Percentiles rank a stretch among this genome's conserved stretches.
These are phyloP conservation scores for Ophiocordyceps unilateralis DNA, from an alignment of 2,329 filamentous ascomycete species.

Conservation along the genomic window DNA sequence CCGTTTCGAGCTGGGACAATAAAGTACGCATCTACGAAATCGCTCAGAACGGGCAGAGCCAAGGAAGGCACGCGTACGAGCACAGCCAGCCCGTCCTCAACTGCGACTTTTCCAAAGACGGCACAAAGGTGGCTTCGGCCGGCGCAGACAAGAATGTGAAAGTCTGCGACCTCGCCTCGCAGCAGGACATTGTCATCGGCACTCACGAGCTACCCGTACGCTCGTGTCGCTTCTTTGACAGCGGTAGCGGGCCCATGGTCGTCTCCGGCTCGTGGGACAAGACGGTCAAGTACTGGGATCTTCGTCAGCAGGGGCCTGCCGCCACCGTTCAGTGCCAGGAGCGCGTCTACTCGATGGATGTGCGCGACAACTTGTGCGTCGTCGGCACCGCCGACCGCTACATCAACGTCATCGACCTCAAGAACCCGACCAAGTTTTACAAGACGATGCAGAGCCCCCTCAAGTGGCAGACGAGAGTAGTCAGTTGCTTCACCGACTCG, in stretches of 20 bases:
- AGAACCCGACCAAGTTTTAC: constrained; percentile 78
- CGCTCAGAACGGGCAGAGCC: constrained; percentile 55
- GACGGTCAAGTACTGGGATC: constrained; percentile 78
- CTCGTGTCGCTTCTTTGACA: constrained; percentile 61
- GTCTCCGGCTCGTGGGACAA: constrained; percentile 91
- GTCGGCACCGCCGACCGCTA: constrained; percentile 88
- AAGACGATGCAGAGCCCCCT: constrained; percentile 91
- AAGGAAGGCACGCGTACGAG: constrained; percentile 73
- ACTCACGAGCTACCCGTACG: constrained; percentile 74
- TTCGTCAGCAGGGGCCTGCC: constrained; percentile 47
- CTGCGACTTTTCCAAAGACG: constrained; percentile 81
- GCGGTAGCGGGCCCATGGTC: constrained; percentile 57
- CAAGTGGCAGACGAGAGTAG: constrained; percentile 94
- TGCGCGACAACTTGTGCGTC: constrained; percentile 74
- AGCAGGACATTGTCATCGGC: constrained; percentile 55
- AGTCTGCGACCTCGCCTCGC: constrained; percentile 62
- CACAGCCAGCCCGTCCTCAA: constrained; percentile 73
- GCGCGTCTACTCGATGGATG: constrained; percentile 80
- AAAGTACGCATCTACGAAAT: constrained; percentile 97
- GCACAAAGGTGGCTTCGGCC: constrained; percentile 70
- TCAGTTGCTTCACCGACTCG: constrained; percentile 87
- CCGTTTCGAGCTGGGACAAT: constrained; percentile 92
- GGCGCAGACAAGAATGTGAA: constrained; percentile 85
- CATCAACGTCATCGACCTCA: constrained; percentile 87
- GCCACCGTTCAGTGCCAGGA: constrained; percentile 54